Evolutionary conservation across 805 yeast species (phyloP).

Genomic region (Schizosaccharomyces pombe): ASM294v3 CU329670.1:181501-182000

Average conservation of each 20-base stretch:
- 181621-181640: constrained; percentile 40
- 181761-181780: too few relatives aligned
- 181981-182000: too few relatives aligned
- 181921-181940: too few relatives aligned
- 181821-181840: constrained; percentile 6
- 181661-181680: constrained; percentile 58
- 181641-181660: constrained; percentile 76
- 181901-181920: too few relatives aligned
- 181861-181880: constrained; percentile 11
- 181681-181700: constrained; percentile 83
- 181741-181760: constrained; percentile 15
- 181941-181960: too few relatives aligned
- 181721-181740: constrained; percentile 26
- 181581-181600: neutral
- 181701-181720: constrained; percentile 65
- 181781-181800: too few relatives aligned
- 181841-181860: constrained; percentile 14
- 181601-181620: neutral
- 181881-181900: constrained; percentile 8
- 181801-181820: neutral
- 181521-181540: constrained; percentile 27
- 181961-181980: too few relatives aligned
- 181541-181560: constrained; percentile 40
- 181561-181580: constrained; percentile 44
- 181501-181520: constrained; percentile 15